phyloP scores from a whole-genome alignment of 2,329 filamentous ascomycete species.

The Sarocladiaceae sp. region DNA sequence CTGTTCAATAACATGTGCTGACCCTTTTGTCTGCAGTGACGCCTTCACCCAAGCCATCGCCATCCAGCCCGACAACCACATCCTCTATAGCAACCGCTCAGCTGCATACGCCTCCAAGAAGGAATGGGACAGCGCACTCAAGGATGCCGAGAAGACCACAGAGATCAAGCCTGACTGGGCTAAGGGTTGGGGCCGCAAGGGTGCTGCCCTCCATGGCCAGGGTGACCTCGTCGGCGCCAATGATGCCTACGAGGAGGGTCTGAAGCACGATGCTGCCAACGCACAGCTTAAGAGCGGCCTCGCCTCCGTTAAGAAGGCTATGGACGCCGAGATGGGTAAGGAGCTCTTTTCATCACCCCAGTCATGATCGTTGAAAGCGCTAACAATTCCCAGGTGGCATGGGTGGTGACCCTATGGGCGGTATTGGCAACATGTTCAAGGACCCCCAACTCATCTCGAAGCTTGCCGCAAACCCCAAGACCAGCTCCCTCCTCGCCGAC shows the following conservation, averaged over 20 bases:
- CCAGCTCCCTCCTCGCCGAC: conserved; percentile 71
- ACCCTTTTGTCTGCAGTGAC: conserved; percentile 49
- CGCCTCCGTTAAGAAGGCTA: conserved; percentile 77
- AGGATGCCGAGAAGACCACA: conserved; percentile 89
- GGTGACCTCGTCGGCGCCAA: conserved; percentile 79
- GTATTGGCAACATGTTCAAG: conserved; percentile 88
- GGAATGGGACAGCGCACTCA: conserved; percentile 76
- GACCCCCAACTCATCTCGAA: conserved; percentile 88
- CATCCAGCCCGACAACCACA: conserved; percentile 83
- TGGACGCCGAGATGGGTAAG: conserved; percentile 52
- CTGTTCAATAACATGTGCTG: conserved; percentile 10
- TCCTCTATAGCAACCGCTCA: conserved; percentile 96
- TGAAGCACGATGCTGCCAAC: conserved; percentile 88
- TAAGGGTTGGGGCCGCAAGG: conserved; percentile 93
- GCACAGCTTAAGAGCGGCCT: conserved; percentile 87
- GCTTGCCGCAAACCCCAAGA: conserved; percentile 92
- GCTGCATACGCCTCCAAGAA: conserved; percentile 82
- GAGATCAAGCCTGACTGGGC: conserved; percentile 97
- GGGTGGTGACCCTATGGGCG: conserved; percentile 60
- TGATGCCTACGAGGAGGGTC: conserved; percentile 89
- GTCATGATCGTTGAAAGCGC: background rate
- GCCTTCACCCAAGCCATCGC: conserved; percentile 94
- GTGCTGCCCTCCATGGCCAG: conserved; percentile 79
- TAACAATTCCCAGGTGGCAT: conserved; percentile 20
- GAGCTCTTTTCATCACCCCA: conserved; percentile 24